These are phyloP conservation scores for Mucor indicus DNA, from an alignment of 371 early-diverging fungal genomes.

Conservation along the genomic window DNA sequence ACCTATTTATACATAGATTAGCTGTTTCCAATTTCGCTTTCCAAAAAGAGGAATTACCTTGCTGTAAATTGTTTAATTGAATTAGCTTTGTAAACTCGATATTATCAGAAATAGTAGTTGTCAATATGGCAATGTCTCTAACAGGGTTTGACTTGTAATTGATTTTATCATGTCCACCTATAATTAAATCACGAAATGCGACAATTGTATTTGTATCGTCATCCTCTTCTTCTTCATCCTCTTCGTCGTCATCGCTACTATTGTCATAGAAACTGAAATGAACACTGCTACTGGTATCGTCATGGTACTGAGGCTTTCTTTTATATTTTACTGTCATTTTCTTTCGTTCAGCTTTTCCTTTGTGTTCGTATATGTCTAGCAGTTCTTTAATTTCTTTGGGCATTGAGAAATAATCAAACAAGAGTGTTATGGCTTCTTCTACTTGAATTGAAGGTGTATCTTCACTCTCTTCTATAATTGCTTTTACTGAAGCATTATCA, in stretches of 20 bases:
- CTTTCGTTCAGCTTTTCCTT: slow-evolving; percentile 13
- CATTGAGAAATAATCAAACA: slow-evolving; percentile 34
- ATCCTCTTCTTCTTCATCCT: slow-evolving; percentile 13
- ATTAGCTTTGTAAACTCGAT: slow-evolving; percentile 17
- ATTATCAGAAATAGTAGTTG: slow-evolving; percentile 2
- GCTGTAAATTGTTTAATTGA: slow-evolving; percentile 4
- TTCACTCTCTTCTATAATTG: background rate
- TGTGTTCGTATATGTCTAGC: slow-evolving; percentile 18
- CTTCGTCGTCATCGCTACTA: background rate
- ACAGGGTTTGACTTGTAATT: slow-evolving; percentile 3
- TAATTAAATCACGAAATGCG: slow-evolving; percentile 1
- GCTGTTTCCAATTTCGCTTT: too few species aligned
- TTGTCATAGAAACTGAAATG: too few species aligned
- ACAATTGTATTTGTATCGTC: slow-evolving; percentile 1
- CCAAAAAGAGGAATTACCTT: background rate
- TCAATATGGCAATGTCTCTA: slow-evolving; percentile 11
- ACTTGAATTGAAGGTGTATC: background rate
- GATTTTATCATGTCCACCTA: background rate
- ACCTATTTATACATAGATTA: too few species aligned
- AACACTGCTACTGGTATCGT: background rate
- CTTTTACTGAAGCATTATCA: too few species aligned
- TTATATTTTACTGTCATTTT: slow-evolving; percentile 4
- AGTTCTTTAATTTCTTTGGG: slow-evolving; percentile 24
- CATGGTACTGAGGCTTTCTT: slow-evolving; percentile 1
- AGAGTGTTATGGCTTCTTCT: slow-evolving; percentile 2